phyloP scores from a whole-genome alignment of 2,329 filamentous ascomycete species.

The Ophiostoma australiae region DNA sequence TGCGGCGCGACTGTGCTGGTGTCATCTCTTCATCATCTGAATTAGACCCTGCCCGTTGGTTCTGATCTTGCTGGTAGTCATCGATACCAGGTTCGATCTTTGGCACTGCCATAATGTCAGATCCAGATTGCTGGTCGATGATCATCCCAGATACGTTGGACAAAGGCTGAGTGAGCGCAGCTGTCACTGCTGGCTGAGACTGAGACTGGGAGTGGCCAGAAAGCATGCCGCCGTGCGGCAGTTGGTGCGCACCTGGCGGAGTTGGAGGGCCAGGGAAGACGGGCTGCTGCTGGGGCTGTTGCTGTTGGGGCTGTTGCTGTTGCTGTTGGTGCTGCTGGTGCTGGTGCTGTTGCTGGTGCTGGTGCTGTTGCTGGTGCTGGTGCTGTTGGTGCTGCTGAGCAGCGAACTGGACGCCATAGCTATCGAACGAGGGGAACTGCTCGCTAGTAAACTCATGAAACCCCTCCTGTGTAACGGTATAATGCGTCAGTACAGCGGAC shows the following conservation, averaged over 20 bases:
- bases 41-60: slow-evolving; percentile 43
- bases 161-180: neutral
- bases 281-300: slow-evolving; percentile 20
- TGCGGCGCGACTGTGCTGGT: slow-evolving; percentile 54
- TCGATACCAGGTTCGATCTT: slow-evolving; percentile 39
- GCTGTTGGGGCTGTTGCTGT: slow-evolving; percentile 9
- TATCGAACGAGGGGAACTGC: slow-evolving; percentile 48
- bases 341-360: slow-evolving; percentile 14
- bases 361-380: neutral
- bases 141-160: slow-evolving; percentile 20
- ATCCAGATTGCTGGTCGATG: slow-evolving; percentile 27
- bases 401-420: slow-evolving; percentile 42
- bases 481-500: neutral
- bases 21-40: slow-evolving; percentile 54
- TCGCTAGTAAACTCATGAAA: slow-evolving; percentile 46
- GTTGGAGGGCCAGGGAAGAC: slow-evolving; percentile 48
- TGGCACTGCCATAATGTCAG: slow-evolving; percentile 36
- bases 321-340: slow-evolving; percentile 15
- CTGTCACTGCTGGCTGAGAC: slow-evolving; percentile 12
- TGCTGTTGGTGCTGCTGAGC: slow-evolving; percentile 24
- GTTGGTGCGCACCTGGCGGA: slow-evolving; percentile 44
- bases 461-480: slow-evolving; percentile 42
- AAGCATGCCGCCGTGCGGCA: slow-evolving; percentile 30
- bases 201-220: slow-evolving; percentile 26
- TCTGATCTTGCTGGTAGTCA: slow-evolving; percentile 30